Evolutionary conservation across 78 protist species (phyloP), one percentile per base, ranked within the genome.

Genomic region (Planoprotostelium fungivorum): DNA sequence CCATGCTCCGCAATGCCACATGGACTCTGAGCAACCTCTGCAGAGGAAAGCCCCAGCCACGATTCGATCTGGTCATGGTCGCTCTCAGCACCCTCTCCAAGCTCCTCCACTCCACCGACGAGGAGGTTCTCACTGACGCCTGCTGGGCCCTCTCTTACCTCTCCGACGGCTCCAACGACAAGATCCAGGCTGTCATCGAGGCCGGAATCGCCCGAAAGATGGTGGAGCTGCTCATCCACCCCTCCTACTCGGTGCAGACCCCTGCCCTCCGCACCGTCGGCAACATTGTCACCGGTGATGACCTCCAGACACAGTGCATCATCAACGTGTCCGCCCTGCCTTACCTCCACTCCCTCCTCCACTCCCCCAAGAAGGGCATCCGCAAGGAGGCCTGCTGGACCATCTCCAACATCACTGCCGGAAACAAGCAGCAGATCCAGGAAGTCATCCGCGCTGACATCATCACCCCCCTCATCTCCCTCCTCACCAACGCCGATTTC

Each of bases 311-410:
- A n/a, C 99, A 98, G 92, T 36, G 35, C n/a, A 95, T 98, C 29
- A 85, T 98, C 63, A 91, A 93, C 89, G 38, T 85, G 88, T 37
- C 91, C 38, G 96, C 93, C 28, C 96, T 98, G 0, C 93, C 95
- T 1, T 37, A 84, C 35, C 96, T 95, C 83, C 36, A 36, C 37
- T 38, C 88, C 35, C 87, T 89, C 29, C 85, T 94, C 63, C 37
- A 35, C 25, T 39, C 86, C 84, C 87, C 34, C 28, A 94, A 94
- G 83, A 73, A 87, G 84, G 92, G 95, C 87, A 95, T 98, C 85
- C 85, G 96, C 37, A 98, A 98, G 92, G 99, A 99, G 90, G 95
- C 99, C 10, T 98, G 99, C 95, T 99, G 99, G 99, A 93, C 99
- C 35, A 89, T 98, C 85, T 97, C 98, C 34, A 99, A 99, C 94